Evolutionary conservation across 2,329 filamentous ascomycete species (phyloP).

Genomic region (Aspergillus fructus): DNA sequence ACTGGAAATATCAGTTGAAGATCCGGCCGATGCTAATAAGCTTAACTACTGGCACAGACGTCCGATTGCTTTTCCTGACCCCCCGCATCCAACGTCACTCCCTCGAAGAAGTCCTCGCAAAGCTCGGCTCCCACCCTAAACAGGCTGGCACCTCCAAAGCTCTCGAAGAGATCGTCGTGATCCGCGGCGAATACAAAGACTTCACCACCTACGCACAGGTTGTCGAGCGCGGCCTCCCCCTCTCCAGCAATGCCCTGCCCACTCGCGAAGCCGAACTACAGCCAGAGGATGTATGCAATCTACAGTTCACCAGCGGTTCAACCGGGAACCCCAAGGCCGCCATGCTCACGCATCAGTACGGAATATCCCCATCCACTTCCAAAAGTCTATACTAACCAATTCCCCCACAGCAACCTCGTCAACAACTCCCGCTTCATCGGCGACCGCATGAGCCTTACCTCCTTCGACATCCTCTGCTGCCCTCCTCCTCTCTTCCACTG

Average conservation of each 20-base stretch:
- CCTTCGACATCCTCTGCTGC: constrained; percentile 71
- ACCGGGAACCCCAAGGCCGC: constrained; percentile 72
- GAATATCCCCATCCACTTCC: neutral
- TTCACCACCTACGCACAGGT: constrained; percentile 63
- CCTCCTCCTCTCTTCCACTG: constrained; percentile 84
- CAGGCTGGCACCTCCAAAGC: constrained; percentile 33
- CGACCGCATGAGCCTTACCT: constrained; percentile 69
- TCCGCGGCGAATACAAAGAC: constrained; percentile 54
- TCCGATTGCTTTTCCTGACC: constrained; percentile 72
- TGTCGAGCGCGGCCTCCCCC: constrained; percentile 51
- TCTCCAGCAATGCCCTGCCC: constrained; percentile 53
- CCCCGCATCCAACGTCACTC: constrained; percentile 65
- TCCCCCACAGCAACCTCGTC: constrained; percentile 40
- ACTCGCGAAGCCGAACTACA: constrained; percentile 56
- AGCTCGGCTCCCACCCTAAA: constrained; percentile 45
- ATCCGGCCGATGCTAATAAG: neutral
- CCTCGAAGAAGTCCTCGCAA: constrained; percentile 59
- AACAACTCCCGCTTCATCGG: constrained; percentile 71
- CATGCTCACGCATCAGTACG: constrained; percentile 69
- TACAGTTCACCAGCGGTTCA: constrained; percentile 75
- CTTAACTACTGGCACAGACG: constrained; percentile 50
- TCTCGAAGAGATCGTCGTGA: constrained; percentile 57
- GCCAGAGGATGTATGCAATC: constrained; percentile 68
- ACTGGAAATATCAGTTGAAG: too few relatives aligned
- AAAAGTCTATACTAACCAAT: neutral